A percentile compares a stretch with the other conserved stretches of the same genome.
phyloP scores from a whole-genome alignment of 306 rosid species.

The Citrullus colocynthis region DNA sequence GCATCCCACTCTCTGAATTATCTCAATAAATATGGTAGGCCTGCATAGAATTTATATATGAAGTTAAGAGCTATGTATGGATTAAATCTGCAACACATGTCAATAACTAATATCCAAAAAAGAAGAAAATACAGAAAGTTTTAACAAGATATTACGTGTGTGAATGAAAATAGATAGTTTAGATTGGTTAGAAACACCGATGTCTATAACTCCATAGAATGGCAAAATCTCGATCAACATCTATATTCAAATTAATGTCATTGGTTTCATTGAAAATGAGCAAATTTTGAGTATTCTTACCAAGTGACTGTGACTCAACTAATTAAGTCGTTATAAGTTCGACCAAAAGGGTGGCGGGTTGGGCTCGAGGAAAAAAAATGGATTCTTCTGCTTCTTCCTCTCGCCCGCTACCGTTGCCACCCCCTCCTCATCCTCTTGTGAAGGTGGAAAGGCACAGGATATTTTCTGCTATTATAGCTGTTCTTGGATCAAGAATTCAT shows the following conservation, averaged over 20 bases:
- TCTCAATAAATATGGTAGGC: constrained; percentile 86
- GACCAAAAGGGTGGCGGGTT: not conserved
- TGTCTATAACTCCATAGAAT: not conserved
- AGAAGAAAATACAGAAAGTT: not conserved
- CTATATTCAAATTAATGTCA: not conserved
- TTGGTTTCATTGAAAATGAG: not conserved
- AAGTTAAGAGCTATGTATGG: not conserved
- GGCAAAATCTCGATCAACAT: not conserved
- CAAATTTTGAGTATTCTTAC: not conserved
- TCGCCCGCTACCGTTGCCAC: no score
- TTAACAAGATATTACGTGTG: not conserved
- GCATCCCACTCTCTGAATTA: constrained; percentile 93
- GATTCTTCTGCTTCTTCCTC: not conserved
- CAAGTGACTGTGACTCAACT: not conserved
- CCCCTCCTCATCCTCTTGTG: no score
- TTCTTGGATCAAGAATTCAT: not conserved
- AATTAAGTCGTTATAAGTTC: not conserved
- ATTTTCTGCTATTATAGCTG: not conserved
- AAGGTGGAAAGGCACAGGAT: not conserved
- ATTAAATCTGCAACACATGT: not conserved
- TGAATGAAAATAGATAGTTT: not conserved
- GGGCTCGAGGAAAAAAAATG: not conserved
- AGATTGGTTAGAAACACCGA: not conserved
- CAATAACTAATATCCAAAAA: not conserved
- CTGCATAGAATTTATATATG: constrained; percentile 23